Conservation (phyloP, 768 basidiomycete genomes). For the Termitomyces sp. region DNA sequence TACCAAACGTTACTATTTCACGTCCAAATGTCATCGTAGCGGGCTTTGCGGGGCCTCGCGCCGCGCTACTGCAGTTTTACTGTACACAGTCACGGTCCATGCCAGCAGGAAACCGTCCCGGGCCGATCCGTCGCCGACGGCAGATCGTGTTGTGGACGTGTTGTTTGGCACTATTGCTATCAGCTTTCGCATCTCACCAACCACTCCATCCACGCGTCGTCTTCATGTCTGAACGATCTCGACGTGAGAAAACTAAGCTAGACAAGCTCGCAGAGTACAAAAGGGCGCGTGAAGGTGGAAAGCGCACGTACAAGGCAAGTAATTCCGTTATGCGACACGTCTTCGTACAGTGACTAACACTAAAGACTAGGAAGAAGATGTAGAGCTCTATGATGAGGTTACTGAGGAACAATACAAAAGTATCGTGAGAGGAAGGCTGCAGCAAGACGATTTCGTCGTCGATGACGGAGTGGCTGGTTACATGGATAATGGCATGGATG, state of each 20-base stretch:
- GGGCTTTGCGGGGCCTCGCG: no score
- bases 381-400: conserved; percentile 82
- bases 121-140: no score
- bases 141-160: background rate
- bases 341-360: background rate
- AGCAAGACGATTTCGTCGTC: conserved; percentile 90
- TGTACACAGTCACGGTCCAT: no score
- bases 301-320: conserved; percentile 11
- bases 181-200: background rate
- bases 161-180: conserved; percentile 3
- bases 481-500: conserved; percentile 95
- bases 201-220: background rate
- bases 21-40: no score
- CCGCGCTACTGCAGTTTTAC: no score
- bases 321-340: conserved; percentile 3
- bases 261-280: conserved; percentile 17
- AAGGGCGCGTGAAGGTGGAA: conserved; percentile 15
- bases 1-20: no score
- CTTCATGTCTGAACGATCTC: conserved; percentile 37
- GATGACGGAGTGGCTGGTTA: conserved; percentile 93
- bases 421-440: conserved; percentile 80
- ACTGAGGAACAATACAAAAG: conserved; percentile 84
- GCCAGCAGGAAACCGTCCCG: no score
- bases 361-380: conserved; percentile 48
- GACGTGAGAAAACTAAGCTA: conserved; percentile 28